Evolutionary conservation across 2,329 filamentous ascomycete species (phyloP).

Genomic region (Aureobasidium uvarum): DNA sequence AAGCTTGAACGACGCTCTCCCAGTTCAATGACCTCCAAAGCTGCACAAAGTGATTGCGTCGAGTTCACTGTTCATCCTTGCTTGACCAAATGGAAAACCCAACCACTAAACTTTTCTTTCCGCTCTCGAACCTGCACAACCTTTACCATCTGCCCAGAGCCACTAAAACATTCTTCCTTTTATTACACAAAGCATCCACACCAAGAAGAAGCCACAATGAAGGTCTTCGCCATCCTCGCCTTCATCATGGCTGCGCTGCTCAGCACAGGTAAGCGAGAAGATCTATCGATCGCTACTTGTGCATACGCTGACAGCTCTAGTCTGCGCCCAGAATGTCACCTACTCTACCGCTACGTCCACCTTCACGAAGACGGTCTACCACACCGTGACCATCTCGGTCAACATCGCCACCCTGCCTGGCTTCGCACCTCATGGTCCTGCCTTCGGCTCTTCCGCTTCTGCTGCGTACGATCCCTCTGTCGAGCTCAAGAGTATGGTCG

Average conservation of each 20-base stretch:
- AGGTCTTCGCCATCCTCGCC: neutral
- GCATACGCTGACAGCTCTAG: neutral
- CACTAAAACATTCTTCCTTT: neutral
- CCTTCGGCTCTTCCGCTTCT: neutral
- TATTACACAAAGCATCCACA: neutral
- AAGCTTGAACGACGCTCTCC: too few relatives aligned
- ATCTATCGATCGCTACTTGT: neutral
- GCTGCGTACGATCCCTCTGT: neutral
- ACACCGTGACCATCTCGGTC: slow-evolving; percentile 2
- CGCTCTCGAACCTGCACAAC: neutral
- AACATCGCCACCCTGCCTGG: neutral
- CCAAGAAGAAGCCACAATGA: neutral
- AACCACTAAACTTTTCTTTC: neutral
- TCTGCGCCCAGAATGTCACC: neutral
- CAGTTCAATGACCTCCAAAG: neutral
- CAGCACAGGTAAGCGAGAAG: neutral
- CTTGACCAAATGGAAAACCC: neutral
- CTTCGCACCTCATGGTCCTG: neutral
- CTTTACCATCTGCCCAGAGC: neutral
- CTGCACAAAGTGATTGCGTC: neutral
- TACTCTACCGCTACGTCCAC: slow-evolving; percentile 1
- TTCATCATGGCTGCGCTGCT: neutral
- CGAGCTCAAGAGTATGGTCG: slow-evolving; percentile 10
- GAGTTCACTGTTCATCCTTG: neutral
- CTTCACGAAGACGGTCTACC: slow-evolving; percentile 6